These are phyloP conservation scores for Coccomyxa sp. DNA, from an alignment of 139 green algal species.

Conservation along the genomic window DNA sequence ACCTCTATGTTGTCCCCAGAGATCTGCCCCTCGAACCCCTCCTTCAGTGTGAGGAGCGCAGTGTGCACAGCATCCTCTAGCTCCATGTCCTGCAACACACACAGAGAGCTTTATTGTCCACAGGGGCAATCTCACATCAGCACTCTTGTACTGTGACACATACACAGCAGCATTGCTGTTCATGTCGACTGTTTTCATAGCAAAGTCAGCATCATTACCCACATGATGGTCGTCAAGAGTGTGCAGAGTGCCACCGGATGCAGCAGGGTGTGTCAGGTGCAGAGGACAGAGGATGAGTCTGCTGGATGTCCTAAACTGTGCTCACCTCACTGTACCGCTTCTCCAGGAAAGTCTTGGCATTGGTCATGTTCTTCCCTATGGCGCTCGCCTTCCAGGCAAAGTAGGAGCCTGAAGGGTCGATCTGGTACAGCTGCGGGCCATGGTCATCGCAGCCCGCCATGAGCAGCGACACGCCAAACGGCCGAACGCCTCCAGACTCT, in stretches of 20 bases:
- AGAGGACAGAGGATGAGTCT: no score
- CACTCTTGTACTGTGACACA: no score
- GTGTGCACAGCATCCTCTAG: conserved; percentile 99
- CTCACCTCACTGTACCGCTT: conserved; percentile 90
- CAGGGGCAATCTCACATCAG: not conserved
- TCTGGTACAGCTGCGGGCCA: conserved; percentile 97
- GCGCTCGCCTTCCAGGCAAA: conserved; percentile 97
- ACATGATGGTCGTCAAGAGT: not conserved
- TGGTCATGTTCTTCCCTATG: conserved; percentile 99
- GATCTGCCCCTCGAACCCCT: conserved; percentile 96
- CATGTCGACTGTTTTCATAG: no score
- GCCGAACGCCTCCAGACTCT: conserved; percentile 93
- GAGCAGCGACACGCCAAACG: conserved; percentile 97
- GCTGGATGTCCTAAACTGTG: no score
- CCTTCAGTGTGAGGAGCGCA: conserved; percentile 97
- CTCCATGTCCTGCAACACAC: conserved; percentile 79
- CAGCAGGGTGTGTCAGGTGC: not conserved
- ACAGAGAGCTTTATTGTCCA: not conserved
- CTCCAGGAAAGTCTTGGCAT: conserved; percentile 93
- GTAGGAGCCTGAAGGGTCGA: conserved; percentile 95
- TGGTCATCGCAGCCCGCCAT: conserved; percentile 93
- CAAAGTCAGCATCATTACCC: no score
- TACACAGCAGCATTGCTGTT: no score
- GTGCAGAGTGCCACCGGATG: not conserved
- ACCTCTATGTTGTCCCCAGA: conserved; percentile 82